These are phyloP conservation scores for Blastocystis sp. DNA, from an alignment of 352 stramenopile species.

Conservation along the genomic window DNA sequence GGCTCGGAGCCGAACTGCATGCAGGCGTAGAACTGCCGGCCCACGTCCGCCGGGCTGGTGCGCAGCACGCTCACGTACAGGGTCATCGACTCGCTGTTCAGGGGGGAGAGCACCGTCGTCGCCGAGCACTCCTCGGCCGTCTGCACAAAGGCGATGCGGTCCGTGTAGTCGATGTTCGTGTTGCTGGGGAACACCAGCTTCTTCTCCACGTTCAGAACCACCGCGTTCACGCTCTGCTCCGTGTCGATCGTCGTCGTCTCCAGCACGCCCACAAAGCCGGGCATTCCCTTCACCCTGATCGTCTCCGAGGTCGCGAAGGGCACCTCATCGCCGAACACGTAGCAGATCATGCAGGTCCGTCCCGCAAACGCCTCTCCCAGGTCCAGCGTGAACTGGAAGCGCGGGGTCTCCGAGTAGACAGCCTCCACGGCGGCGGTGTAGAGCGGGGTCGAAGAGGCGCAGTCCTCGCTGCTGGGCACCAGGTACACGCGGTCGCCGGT, in stretches of 20 bases:
- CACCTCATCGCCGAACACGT: conserved; percentile 8
- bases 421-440: neutral
- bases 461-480: neutral
- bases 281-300: conserved; percentile 41
- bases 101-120: neutral
- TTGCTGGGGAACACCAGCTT: conserved; percentile 46
- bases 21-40: neutral
- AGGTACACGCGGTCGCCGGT: neutral
- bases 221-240: conserved; percentile 22
- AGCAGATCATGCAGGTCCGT: conserved; percentile 8
- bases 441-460: neutral
- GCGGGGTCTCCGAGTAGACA: neutral
- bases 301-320: neutral
- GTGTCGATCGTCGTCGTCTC: conserved; percentile 1
- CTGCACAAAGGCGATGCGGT: conserved; percentile 29
- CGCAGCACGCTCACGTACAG: conserved; percentile 47
- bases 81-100: neutral
- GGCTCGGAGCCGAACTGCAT: conserved; percentile 40
- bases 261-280: conserved; percentile 48
- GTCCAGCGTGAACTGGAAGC: conserved; percentile 43
- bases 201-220: conserved; percentile 56
- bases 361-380: neutral
- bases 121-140: neutral
- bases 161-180: neutral
- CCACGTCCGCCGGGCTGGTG: neutral